A percentile compares a stretch with the other conserved stretches of the same genome.
Evolutionary conservation across 306 rosid genomes (phyloP).

Genomic region (Quercus berberidifolia): DNA sequence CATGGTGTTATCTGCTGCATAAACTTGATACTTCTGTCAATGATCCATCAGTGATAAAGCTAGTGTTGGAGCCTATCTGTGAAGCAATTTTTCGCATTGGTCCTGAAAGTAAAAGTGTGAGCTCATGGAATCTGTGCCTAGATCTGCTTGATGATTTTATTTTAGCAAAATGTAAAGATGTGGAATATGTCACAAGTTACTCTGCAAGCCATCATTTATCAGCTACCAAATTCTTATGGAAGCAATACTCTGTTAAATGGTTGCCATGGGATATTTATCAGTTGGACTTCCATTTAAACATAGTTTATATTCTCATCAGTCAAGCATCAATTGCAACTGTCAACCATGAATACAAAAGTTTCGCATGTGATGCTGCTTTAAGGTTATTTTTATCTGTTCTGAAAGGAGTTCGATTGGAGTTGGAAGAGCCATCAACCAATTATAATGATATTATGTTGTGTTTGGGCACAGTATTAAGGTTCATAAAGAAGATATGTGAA

Average conservation of each 20-base stretch:
- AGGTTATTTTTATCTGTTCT: slow-evolving; percentile 57
- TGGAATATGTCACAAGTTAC: slow-evolving; percentile 24
- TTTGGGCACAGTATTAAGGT: slow-evolving; percentile 46
- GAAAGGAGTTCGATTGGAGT: slow-evolving; percentile 62
- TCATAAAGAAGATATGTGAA: slow-evolving; percentile 47
- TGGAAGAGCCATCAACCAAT: slow-evolving; percentile 45
- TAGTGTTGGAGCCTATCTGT: slow-evolving; percentile 62
- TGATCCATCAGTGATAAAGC: slow-evolving; percentile 35
- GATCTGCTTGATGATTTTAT: slow-evolving; percentile 56
- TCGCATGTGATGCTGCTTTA: slow-evolving; percentile 44
- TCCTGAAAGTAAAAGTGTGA: slow-evolving; percentile 54
- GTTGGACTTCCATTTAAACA: slow-evolving; percentile 62
- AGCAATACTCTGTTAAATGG: slow-evolving; percentile 62
- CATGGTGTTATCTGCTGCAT: slow-evolving; percentile 74
- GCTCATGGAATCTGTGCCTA: slow-evolving; percentile 58
- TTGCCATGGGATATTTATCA: slow-evolving; percentile 67
- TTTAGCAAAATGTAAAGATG: slow-evolving; percentile 45
- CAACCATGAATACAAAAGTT: slow-evolving; percentile 41
- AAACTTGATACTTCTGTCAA: slow-evolving; percentile 65
- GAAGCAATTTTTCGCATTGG: slow-evolving; percentile 55
- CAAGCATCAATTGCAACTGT: slow-evolving; percentile 49
- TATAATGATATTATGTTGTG: slow-evolving; percentile 49
- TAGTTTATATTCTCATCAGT: slow-evolving; percentile 41
- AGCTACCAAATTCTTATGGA: slow-evolving; percentile 44
- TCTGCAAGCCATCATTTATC: slow-evolving; percentile 23